Conservation (phyloP, 169 alveolate genomes). For the Plasmodium gallinaceum region DNA sequence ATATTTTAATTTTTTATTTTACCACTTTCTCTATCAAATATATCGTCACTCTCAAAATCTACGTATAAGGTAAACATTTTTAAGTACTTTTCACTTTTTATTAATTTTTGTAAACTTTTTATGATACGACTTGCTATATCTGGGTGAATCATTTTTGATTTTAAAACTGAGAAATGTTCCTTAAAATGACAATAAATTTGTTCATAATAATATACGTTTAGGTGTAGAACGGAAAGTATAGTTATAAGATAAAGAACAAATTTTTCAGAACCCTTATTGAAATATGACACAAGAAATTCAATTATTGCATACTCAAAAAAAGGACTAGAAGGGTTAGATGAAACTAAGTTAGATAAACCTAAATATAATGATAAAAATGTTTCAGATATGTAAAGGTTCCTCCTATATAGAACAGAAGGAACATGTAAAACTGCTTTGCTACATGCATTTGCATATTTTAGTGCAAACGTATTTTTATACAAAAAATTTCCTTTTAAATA, state of each 20-base stretch:
- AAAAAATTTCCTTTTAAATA: slow-evolving; percentile 24
- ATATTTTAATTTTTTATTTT: neutral
- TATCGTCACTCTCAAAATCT: slow-evolving; percentile 10
- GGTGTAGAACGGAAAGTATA: slow-evolving; percentile 34
- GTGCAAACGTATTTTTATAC: slow-evolving; percentile 17
- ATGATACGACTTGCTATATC: slow-evolving; percentile 21
- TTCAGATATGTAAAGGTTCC: slow-evolving; percentile 58
- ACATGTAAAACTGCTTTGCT: slow-evolving; percentile 53
- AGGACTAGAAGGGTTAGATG: slow-evolving; percentile 74
- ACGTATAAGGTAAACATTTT: slow-evolving; percentile 7
- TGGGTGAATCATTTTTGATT: slow-evolving; percentile 61
- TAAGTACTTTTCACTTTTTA: slow-evolving; percentile 20
- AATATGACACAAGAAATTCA: slow-evolving; percentile 46
- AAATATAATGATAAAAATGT: slow-evolving; percentile 76
- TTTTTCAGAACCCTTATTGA: slow-evolving; percentile 61
- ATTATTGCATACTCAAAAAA: slow-evolving; percentile 71
- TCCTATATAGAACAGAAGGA: slow-evolving; percentile 63
- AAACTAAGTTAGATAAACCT: slow-evolving; percentile 73
- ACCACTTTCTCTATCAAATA: slow-evolving; percentile 38
- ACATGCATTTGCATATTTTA: slow-evolving; percentile 41
- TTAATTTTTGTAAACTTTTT: neutral
- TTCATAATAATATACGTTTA: slow-evolving; percentile 70
- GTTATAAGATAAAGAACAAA: slow-evolving; percentile 45
- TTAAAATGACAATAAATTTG: slow-evolving; percentile 41
- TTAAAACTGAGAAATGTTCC: slow-evolving; percentile 25